A percentile compares a stretch with the other conserved stretches of the same genome.
These are phyloP conservation scores for Agrocybe pediades DNA, from an alignment of 768 basidiomycete genomes.

Conservation along the genomic window DNA sequence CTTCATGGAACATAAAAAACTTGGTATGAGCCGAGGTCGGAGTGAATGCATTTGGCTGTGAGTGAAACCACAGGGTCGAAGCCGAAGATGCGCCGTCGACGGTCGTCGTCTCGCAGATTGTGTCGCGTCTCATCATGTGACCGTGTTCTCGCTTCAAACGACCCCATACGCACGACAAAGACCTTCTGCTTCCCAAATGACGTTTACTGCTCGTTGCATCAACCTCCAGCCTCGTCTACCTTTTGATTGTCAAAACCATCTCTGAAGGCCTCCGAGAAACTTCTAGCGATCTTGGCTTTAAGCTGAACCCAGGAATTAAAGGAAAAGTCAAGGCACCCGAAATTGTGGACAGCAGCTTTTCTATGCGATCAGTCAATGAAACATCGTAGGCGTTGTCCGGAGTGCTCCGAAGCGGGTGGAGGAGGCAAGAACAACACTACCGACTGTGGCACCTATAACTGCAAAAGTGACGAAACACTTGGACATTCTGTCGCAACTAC, in stretches of 20 bases:
- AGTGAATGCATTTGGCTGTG: no score
- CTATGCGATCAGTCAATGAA: conserved; percentile 68
- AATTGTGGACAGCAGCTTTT: conserved; percentile 27
- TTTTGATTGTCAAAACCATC: conserved; percentile 11
- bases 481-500: conserved; percentile 42
- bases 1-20: no score
- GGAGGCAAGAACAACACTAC: conserved; percentile 33
- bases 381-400: conserved; percentile 59
- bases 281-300: conserved; percentile 15
- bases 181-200: no score
- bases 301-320: conserved; percentile 22
- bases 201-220: conserved; percentile 6
- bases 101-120: no score
- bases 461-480: conserved; percentile 48
- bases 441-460: conserved; percentile 36
- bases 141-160: no score
- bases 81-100: no score
- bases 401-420: conserved; percentile 63
- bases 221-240: conserved; percentile 6
- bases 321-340: conserved; percentile 29
- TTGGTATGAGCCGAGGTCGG: no score
- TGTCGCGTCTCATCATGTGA: no score
- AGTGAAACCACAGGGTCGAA: no score
- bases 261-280: conserved; percentile 11
- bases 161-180: no score